phyloP scores from a whole-genome alignment of 2,329 filamentous ascomycete species.

The Calonectria pseudoreteaudii region DNA sequence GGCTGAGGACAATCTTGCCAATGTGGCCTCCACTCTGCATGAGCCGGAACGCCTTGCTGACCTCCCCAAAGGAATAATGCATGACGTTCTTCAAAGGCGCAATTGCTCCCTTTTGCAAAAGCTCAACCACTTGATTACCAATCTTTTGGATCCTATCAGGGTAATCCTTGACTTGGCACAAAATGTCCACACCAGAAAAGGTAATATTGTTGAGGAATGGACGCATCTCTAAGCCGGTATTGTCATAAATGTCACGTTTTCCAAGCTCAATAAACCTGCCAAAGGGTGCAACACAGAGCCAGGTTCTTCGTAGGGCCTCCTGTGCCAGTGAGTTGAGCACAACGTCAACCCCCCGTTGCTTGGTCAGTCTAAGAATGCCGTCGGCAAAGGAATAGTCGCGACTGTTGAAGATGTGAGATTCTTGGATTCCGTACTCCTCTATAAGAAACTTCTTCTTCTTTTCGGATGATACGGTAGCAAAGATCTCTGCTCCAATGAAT shows the following conservation, averaged over 20 bases:
- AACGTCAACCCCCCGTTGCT: background rate
- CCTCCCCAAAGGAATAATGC: background rate
- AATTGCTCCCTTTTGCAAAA: background rate
- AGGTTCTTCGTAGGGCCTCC: background rate
- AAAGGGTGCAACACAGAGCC: background rate
- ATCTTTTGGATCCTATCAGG: background rate
- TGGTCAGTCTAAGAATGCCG: background rate
- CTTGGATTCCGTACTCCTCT: background rate
- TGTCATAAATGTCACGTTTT: background rate
- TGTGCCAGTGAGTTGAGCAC: background rate
- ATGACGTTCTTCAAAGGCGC: background rate
- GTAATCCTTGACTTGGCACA: background rate
- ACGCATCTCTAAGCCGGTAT: background rate
- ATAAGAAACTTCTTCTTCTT: background rate
- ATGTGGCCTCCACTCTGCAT: background rate
- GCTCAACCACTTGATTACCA: background rate
- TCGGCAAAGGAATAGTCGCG: background rate
- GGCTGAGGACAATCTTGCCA: background rate
- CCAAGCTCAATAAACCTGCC: background rate
- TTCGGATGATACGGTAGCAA: background rate
- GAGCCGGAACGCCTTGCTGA: background rate
- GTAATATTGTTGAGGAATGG: constrained; percentile 38
- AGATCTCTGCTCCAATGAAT: background rate
- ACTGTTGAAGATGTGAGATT: background rate
- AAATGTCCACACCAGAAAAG: constrained; percentile 4